Base-by-base conservation (phyloP, 768 basidiomycete species). In the Termitomyces sp. region DNA sequence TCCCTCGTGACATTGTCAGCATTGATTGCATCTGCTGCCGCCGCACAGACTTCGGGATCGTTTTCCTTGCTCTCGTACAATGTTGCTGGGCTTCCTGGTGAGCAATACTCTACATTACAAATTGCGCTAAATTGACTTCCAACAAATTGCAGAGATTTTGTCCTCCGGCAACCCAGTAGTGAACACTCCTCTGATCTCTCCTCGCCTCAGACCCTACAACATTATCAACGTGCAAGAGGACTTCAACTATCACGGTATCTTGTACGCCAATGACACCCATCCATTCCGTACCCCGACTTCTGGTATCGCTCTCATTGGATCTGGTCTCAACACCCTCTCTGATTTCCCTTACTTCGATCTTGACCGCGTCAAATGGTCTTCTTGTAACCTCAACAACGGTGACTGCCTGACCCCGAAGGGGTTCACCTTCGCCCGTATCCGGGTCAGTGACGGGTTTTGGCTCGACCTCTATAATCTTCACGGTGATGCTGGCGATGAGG, bases 321-420 rank as follows among this genome's bases (percentile, higher is more conserved):
- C 71, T 20, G 76, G 76, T 22, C 68, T 76, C 33, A 78, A 76
- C 63, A 75, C 73, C 15, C 72, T 78, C 44, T 75, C 76, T 33
- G 70, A 73, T 42, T 75, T 72, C 59, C 63, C 70, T 7, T 76
- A 66, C 67, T 61, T 72, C 65, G 76, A 77, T 60, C 65, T 75
- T 32, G 65, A 67, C 48, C 74, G 75, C 28, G 58, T 66, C 15
- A 71, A 66, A 54, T 74, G 75, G 74, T 60, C 67, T 22, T 61
- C 67, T 53, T 76, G 75, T 63, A 63, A 71, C 61, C 44, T 66
- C 36, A 71, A 72, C 61, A 51, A 63, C 20, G 71, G 69, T 9
- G 75, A 77, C 64, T 78, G 77, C 63, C 66, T 78, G 16, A 76
- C 75, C 12, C 76, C 76, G 0, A 77, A 77, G 60, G 75, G 77